These are phyloP conservation scores for Yarrowia hollandica DNA, from an alignment of 805 yeast genomes.

Conservation along the genomic window DNA sequence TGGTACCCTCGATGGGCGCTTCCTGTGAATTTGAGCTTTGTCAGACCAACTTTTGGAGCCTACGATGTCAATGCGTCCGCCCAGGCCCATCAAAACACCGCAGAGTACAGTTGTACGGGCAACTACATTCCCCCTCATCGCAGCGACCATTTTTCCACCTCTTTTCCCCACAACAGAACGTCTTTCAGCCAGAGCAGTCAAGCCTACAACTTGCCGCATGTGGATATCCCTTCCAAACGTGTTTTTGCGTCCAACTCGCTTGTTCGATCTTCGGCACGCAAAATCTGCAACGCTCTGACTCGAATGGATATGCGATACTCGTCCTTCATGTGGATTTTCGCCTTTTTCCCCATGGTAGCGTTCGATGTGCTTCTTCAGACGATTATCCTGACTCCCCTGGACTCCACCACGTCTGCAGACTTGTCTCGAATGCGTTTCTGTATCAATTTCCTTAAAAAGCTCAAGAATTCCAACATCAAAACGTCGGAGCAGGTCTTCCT, in stretches of 20 bases:
- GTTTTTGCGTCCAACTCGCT: constrained; percentile 10
- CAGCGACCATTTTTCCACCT: not conserved
- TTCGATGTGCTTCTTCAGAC: constrained; percentile 6
- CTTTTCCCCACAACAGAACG: not conserved
- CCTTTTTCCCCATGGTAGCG: constrained; percentile 2
- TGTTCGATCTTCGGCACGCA: not conserved
- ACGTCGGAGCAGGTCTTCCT: constrained; percentile 1
- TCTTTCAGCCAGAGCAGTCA: not conserved
- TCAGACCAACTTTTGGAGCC: not conserved
- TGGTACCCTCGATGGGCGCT: constrained; percentile 26
- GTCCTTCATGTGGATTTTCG: constrained; percentile 19
- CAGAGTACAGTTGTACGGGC: not conserved
- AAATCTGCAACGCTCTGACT: constrained; percentile 3
- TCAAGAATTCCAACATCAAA: not conserved
- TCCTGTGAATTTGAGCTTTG: constrained; percentile 8
- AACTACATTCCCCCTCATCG: constrained; percentile 7
- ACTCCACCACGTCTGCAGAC: not conserved
- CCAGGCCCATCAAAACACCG: not conserved
- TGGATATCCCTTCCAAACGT: not conserved
- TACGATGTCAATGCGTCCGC: not conserved
- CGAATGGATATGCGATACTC: constrained; percentile 5
- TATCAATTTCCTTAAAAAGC: not conserved
- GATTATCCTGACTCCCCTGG: not conserved
- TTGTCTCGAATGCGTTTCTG: constrained; percentile 6
- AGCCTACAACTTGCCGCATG: not conserved